Conservation (phyloP, 2,329 filamentous ascomycete genomes). For the Furcasterigmium furcatum region DNA sequence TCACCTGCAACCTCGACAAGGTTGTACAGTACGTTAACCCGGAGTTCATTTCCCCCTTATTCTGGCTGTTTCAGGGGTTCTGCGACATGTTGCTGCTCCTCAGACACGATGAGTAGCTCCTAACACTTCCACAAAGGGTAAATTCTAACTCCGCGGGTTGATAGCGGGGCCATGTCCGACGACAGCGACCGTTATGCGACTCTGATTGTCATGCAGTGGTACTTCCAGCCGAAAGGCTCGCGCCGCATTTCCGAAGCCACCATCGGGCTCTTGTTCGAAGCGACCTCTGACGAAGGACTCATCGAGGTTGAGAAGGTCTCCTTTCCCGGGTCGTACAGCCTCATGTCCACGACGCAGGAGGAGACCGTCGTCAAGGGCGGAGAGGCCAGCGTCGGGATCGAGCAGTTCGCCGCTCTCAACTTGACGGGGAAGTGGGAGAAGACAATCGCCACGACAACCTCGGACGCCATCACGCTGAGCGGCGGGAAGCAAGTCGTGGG, state of each 20-base stretch:
- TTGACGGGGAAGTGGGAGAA: slow-evolving; percentile 14
- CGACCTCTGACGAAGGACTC: neutral
- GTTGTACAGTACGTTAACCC: too few species aligned
- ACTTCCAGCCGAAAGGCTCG: slow-evolving; percentile 17
- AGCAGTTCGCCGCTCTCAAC: slow-evolving; percentile 10
- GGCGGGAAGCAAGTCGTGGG: slow-evolving; percentile 10
- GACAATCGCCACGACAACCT: slow-evolving; percentile 12
- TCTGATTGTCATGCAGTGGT: slow-evolving; percentile 18
- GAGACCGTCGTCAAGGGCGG: slow-evolving; percentile 7
- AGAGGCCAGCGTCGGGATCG: slow-evolving; percentile 6
- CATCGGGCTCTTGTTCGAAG: slow-evolving; percentile 15
- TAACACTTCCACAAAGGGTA: too few species aligned
- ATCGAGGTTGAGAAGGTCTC: slow-evolving; percentile 14
- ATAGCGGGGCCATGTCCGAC: slow-evolving; percentile 14
- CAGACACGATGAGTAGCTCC: too few species aligned
- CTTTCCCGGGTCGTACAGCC: slow-evolving; percentile 9
- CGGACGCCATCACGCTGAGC: slow-evolving; percentile 8
- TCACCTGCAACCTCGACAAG: slow-evolving; percentile 19
- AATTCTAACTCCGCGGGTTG: too few species aligned
- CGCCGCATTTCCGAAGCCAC: slow-evolving; percentile 17
- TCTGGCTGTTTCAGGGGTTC: too few species aligned
- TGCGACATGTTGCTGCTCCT: too few species aligned
- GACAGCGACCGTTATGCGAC: slow-evolving; percentile 16
- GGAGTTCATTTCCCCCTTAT: too few species aligned
- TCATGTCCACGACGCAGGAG: slow-evolving; percentile 9